phyloP scores from a whole-genome alignment of 371 early-diverging fungal genomes.

The Apophysomyces ossiformis region DNA sequence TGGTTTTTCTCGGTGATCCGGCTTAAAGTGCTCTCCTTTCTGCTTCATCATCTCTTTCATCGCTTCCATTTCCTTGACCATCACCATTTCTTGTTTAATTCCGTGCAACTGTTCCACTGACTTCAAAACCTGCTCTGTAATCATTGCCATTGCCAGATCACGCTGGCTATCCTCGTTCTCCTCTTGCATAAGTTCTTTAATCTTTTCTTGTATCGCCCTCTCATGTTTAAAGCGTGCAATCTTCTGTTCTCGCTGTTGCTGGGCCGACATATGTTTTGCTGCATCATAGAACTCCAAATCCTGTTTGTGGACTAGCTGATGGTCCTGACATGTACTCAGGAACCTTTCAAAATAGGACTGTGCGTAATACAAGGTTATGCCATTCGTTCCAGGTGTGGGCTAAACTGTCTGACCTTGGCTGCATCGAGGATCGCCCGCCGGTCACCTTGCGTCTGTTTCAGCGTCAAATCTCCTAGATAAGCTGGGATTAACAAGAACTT shows the following conservation, averaged over 20 bases:
- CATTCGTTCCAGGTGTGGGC: slow-evolving; percentile 1
- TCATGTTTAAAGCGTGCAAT: slow-evolving; percentile 81
- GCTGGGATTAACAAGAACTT: slow-evolving; percentile 75
- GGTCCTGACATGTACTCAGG: slow-evolving; percentile 62
- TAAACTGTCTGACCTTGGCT: slow-evolving; percentile 51
- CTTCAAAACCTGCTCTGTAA: slow-evolving; percentile 66
- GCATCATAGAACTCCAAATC: slow-evolving; percentile 44
- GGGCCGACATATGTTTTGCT: slow-evolving; percentile 24
- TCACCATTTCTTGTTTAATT: slow-evolving; percentile 75
- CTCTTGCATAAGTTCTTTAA: slow-evolving; percentile 51
- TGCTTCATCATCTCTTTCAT: slow-evolving; percentile 40
- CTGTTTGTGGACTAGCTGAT: slow-evolving; percentile 57
- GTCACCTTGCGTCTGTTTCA: slow-evolving; percentile 53
- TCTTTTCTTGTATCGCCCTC: slow-evolving; percentile 61
- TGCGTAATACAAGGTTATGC: slow-evolving; percentile 18
- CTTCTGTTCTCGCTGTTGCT: slow-evolving; percentile 69
- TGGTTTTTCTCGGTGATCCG: slow-evolving; percentile 34
- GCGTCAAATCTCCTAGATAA: slow-evolving; percentile 75
- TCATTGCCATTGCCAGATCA: slow-evolving; percentile 61
- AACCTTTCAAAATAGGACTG: slow-evolving; percentile 54
- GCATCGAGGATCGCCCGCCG: slow-evolving; percentile 49
- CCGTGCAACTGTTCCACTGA: slow-evolving; percentile 65
- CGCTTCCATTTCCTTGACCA: slow-evolving; percentile 70
- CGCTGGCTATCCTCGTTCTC: slow-evolving; percentile 65
- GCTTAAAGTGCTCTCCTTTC: slow-evolving; percentile 16